Evolutionary conservation across 2,329 filamentous ascomycete genomes (phyloP).

Genomic region (Penicillium sumatraense): DNA sequence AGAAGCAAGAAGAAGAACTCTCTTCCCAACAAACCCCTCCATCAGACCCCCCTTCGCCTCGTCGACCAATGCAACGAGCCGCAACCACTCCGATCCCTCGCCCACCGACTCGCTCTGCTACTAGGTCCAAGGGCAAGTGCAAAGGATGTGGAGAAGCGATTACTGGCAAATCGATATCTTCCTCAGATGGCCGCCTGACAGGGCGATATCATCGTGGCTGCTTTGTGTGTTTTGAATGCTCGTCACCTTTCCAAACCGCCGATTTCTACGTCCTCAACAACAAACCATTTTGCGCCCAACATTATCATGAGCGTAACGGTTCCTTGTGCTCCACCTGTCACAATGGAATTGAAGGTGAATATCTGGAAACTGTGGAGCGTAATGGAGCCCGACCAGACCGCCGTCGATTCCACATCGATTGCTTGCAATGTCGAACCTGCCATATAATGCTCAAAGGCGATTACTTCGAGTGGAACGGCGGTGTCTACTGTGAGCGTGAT

Average conservation of each 20-base stretch:
- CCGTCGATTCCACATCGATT: constrained; percentile 83
- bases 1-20: constrained; percentile 18
- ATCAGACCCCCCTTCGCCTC: constrained; percentile 25
- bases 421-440: constrained; percentile 81
- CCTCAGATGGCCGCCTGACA: constrained; percentile 86
- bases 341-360: constrained; percentile 89
- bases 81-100: constrained; percentile 43
- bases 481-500: constrained; percentile 84
- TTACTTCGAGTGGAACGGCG: constrained; percentile 86
- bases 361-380: constrained; percentile 75
- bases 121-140: constrained; percentile 71
- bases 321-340: constrained; percentile 82
- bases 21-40: constrained; percentile 8
- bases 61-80: constrained; percentile 32
- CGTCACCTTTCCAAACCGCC: constrained; percentile 77
- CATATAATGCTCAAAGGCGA: constrained; percentile 74
- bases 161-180: constrained; percentile 89
- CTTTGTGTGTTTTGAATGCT: constrained; percentile 88
- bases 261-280: constrained; percentile 93
- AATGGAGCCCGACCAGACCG: constrained; percentile 39
- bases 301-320: constrained; percentile 90
- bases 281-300: constrained; percentile 84
- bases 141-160: constrained; percentile 80
- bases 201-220: constrained; percentile 95
- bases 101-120: constrained; percentile 46